Evolutionary conservation across 2,329 filamentous ascomycete genomes (phyloP), one percentile per base, ranked within the genome.

Genomic region (Xylaria sp.): DNA sequence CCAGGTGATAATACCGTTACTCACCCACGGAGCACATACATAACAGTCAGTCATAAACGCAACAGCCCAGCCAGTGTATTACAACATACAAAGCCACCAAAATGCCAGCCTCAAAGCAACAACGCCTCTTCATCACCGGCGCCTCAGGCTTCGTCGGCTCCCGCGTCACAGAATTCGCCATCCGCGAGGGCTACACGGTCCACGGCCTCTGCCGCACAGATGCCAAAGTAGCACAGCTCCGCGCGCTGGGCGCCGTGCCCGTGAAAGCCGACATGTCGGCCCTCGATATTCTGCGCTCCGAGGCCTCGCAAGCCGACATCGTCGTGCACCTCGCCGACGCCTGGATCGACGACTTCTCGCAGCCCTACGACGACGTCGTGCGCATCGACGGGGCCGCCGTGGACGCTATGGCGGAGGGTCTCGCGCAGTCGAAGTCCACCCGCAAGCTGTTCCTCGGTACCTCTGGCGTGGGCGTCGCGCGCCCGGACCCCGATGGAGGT

Each of bases 291-390:
- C 78, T 86, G 4, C 77, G 76, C 1, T 37, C 68, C 15, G 81
- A 84, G 70, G 78, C 79, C 56, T 70, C 77, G n/a, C 67, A 74
- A 10, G 82, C 83, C 6, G 82, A 86, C 64, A 74, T 78, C n/a
- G 81, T 86, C 7, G 73, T 86, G 4, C 81, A 83, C 68, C 77
- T 85, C 6, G 84, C 81, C 3, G 76, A 78, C 62, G 72, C 80
- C 20, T 77, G 39, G 63, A 48, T 57, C 39, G 67, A 80, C 58
- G 71, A 77, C 52, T 75, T 77, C 72, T 68, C 73, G 46, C 70
- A 73, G 50, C 69, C 69, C 44, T 79, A 78, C 61, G 72, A 75
- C 2, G 65, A 74, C 7, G 74, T 78, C 1, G 64, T 79, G 9
- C 44, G 65, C 41, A 76, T 76, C 60, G 82, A 84, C 66, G 74